Evolutionary conservation across 768 basidiomycete genomes (phyloP).

Genomic region (Daedaleopsis sinensis): DNA sequence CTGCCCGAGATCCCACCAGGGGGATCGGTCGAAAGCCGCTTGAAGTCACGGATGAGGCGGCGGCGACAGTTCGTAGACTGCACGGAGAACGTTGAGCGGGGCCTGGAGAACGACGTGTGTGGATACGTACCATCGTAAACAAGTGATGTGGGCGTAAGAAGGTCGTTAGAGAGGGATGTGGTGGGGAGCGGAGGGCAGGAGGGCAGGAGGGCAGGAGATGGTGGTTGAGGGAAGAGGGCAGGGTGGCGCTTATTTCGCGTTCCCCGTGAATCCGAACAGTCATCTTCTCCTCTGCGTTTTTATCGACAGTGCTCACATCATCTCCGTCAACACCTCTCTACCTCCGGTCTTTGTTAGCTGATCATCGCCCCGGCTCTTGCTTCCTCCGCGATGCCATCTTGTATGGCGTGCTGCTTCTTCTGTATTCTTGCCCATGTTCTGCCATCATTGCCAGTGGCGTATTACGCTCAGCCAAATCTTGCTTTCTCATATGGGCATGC

Average conservation of each 20-base stretch:
- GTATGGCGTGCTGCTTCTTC: no score
- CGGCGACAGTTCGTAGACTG: constrained; percentile 91
- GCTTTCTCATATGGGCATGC: no score
- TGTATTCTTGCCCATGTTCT: no score
- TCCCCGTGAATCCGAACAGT: background rate
- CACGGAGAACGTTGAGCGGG: constrained; percentile 31
- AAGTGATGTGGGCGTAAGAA: background rate
- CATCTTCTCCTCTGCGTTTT: background rate
- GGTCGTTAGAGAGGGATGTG: background rate
- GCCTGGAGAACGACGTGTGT: background rate
- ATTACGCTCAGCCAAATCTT: no score
- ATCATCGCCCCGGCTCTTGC: no score
- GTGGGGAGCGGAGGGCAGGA: background rate
- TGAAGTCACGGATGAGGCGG: constrained; percentile 98
- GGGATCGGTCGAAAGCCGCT: constrained; percentile 90
- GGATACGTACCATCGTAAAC: background rate
- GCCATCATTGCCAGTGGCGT: no score
- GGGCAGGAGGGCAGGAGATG: background rate
- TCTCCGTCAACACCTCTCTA: no score
- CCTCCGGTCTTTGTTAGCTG: no score
- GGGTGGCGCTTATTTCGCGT: constrained; percentile 3
- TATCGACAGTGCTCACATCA: background rate
- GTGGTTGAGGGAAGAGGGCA: constrained; percentile 14
- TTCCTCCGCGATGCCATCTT: no score
- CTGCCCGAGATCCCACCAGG: constrained; percentile 96